Evolutionary conservation across 2,329 filamentous ascomycete genomes (phyloP).

Genomic region (Aspergillus sp.): DNA sequence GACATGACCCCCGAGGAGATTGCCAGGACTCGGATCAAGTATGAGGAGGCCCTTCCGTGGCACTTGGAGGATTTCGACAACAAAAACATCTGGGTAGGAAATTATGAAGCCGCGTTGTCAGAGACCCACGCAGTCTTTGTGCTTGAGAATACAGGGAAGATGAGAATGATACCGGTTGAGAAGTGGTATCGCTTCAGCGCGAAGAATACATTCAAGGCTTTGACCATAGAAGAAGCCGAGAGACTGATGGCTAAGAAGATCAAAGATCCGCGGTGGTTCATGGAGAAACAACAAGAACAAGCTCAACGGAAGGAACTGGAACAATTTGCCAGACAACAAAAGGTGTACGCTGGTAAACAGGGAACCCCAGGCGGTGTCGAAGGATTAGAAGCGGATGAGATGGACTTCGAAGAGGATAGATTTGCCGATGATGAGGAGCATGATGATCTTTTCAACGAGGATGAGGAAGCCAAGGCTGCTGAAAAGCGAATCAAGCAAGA

Average conservation of each 20-base stretch:
- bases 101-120: slow-evolving; percentile 85
- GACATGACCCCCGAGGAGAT: slow-evolving; percentile 73
- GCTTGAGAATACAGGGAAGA: slow-evolving; percentile 67
- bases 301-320: slow-evolving; percentile 61
- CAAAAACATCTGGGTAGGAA: slow-evolving; percentile 90
- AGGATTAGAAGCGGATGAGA: slow-evolving; percentile 62
- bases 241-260: slow-evolving; percentile 77
- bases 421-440: slow-evolving; percentile 90
- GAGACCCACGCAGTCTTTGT: slow-evolving; percentile 78
- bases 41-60: slow-evolving; percentile 95
- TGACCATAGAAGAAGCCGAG: slow-evolving; percentile 83
- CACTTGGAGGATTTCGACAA: slow-evolving; percentile 95
- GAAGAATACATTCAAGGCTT: slow-evolving; percentile 66
- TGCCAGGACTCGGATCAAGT: slow-evolving; percentile 66
- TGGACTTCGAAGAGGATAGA: slow-evolving; percentile 69
- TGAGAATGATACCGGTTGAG: slow-evolving; percentile 86
- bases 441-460: slow-evolving; percentile 73
- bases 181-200: slow-evolving; percentile 78
- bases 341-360: slow-evolving; percentile 49
- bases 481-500: slow-evolving; percentile 74
- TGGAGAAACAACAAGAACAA: slow-evolving; percentile 59
- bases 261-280: slow-evolving; percentile 77
- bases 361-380: slow-evolving; percentile 47
- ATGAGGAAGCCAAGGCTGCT: slow-evolving; percentile 75
- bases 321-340: slow-evolving; percentile 51